Conservation (phyloP, 495 filamentous ascomycete genomes). For the Penicillium lividum region DNA sequence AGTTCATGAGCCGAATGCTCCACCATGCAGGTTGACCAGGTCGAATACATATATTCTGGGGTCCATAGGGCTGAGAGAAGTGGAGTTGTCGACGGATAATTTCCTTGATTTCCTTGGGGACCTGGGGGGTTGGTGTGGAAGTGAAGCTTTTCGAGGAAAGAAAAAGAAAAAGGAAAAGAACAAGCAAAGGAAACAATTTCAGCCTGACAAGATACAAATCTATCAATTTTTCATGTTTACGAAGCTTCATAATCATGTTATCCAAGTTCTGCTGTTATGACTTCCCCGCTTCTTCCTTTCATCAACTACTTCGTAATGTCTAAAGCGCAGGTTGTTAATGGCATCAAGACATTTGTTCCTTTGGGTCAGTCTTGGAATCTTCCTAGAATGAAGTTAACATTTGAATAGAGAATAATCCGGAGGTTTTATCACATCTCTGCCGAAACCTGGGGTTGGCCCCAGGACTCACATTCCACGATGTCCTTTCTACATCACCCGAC, state of each 20-base stretch:
- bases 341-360: conserved; percentile 40
- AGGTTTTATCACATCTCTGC: conserved; percentile 54
- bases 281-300: not conserved
- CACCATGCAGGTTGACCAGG: not conserved
- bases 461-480: conserved; percentile 58
- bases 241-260: too few relatives aligned
- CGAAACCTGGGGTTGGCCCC: conserved; percentile 55
- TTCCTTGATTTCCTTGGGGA: not conserved
- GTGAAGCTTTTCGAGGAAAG: too few relatives aligned
- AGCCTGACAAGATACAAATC: too few relatives aligned
- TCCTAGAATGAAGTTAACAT: not conserved
- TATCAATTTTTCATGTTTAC: too few relatives aligned
- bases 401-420: conserved; percentile 61
- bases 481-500: conserved; percentile 56
- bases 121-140: not conserved
- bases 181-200: too few relatives aligned
- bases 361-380: conserved; percentile 29
- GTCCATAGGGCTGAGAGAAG: not conserved
- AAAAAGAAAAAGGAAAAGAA: too few relatives aligned
- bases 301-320: not conserved
- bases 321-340: conserved; percentile 37
- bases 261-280: not conserved
- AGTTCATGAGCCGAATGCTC: not conserved
- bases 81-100: not conserved
- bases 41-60: not conserved